Evolutionary conservation across 208 protist species (phyloP), one percentile per base, ranked within the genome.

Genomic region (Acanthamoeba rhysodes): DNA sequence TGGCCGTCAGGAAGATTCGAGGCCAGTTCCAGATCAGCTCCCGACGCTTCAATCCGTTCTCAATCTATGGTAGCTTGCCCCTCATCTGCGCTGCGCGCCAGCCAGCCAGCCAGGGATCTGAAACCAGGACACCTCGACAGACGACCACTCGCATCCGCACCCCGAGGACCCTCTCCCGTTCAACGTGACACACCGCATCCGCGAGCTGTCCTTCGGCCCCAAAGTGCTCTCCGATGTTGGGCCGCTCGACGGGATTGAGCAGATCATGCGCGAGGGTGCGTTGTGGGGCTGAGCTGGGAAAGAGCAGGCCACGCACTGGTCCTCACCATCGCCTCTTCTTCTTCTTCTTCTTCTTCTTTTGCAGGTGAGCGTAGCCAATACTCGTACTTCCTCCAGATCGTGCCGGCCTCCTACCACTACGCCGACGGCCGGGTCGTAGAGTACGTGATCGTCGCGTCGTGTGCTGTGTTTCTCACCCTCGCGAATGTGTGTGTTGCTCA

Each of bases 361-460:
- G 20, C 84, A 90, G 84, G 59, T 18, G 41, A 59, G 22, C 8
- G 20, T 14, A 18, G 7, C 55, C 24, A n/a, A 8, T 66, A 41
- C 84, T 27, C 59, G 29, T 90, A 90, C 59, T 90, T 34, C 55
- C n/a, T 90, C 5, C 50, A 90, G 84, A 48, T 90, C 1, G 84
- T 90, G 59, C 84, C 84, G 6, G 10, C 50, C n/a, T 10, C 14
- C 9, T 32, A 68, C 50, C 45, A 68, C 24, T 90, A 70, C 53
- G 84, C 84, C 4, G 45, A 68, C 8, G 84, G 84, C n/a, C 50
- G 66, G 50, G n/a, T 32, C 20, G 22, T 82, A 0, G 18, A 82
- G 74, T 82, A 82, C 74, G 74, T 24, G n/a, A n/a, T n/a, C n/a
- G n/a, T n/a, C n/a, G n/a, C n/a, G n/a, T n/a, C n/a, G n/a, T n/a